Evolutionary conservation across 2,329 filamentous ascomycete species (phyloP).

Genomic region (Ophiostoma angusticollis): DNA sequence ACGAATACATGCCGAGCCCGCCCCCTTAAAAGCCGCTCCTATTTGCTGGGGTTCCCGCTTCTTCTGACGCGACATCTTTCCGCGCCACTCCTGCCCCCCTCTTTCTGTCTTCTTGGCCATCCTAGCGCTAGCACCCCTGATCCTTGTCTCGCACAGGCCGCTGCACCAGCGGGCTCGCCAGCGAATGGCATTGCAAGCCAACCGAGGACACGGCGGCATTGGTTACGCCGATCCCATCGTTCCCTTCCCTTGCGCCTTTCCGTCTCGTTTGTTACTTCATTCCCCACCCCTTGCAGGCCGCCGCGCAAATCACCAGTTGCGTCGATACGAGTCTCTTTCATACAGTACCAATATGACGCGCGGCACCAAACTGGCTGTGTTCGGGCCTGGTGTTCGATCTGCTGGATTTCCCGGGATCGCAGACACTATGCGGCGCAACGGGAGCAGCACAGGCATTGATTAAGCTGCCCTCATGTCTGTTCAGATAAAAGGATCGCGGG

Average conservation of each 20-base stretch:
- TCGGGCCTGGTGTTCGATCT: neutral
- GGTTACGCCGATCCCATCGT: constrained; percentile 9
- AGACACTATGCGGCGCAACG: constrained; percentile 1
- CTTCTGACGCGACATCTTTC: constrained; percentile 6
- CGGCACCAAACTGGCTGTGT: too few species aligned
- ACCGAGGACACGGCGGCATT: constrained; percentile 8
- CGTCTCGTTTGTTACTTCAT: neutral
- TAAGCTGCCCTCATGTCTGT: neutral
- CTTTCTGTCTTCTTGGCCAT: neutral
- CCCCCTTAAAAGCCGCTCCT: constrained; percentile 18
- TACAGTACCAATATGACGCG: too few species aligned
- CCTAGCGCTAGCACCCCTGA: neutral
- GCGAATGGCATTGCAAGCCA: constrained; percentile 5
- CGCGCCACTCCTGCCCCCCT: too few species aligned
- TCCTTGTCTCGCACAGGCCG: constrained; percentile 3
- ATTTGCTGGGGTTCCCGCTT: constrained; percentile 16
- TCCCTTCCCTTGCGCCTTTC: too few species aligned
- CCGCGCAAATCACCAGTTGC: too few species aligned
- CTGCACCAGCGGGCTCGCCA: neutral
- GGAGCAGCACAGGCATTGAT: neutral
- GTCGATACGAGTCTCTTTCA: too few species aligned
- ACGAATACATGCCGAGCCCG: constrained; percentile 20
- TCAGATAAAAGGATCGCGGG: neutral
- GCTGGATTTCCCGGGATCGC: neutral
- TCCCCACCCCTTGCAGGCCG: too few species aligned